Percentiles rank a stretch among this genome's conserved stretches.
phyloP scores from a whole-genome alignment of 2,329 filamentous ascomycete species.

The Truncatella angustata region DNA sequence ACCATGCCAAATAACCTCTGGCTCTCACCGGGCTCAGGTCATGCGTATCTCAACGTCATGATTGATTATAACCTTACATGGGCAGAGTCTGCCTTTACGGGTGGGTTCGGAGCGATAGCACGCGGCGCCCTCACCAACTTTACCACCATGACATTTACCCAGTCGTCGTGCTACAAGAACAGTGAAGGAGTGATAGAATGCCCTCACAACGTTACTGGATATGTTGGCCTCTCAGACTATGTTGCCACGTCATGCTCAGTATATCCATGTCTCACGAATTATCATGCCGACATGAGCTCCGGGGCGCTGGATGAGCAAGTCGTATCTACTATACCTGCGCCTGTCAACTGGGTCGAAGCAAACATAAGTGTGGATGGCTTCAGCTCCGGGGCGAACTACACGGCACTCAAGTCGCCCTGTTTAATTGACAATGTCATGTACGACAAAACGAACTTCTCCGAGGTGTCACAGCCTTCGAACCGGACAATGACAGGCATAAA shows the following conservation, averaged over 20 bases:
- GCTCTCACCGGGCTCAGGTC: slow-evolving; percentile 12
- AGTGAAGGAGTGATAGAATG: slow-evolving; percentile 12
- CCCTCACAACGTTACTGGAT: slow-evolving; percentile 12
- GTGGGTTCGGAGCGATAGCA: slow-evolving; percentile 14
- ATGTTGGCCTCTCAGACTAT: slow-evolving; percentile 8
- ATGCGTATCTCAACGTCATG: slow-evolving; percentile 15
- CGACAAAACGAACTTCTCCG: slow-evolving; percentile 13
- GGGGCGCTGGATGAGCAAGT: slow-evolving; percentile 14
- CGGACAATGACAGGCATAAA: slow-evolving; percentile 12
- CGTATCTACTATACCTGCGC: slow-evolving; percentile 14
- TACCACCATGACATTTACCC: slow-evolving; percentile 18
- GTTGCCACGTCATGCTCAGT: slow-evolving; percentile 17
- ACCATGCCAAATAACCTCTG: slow-evolving; percentile 20
- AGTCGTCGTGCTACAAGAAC: slow-evolving; percentile 15
- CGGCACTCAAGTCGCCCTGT: slow-evolving; percentile 16
- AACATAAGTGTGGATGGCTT: not conserved
- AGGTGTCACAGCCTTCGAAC: slow-evolving; percentile 4
- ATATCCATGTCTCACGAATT: slow-evolving; percentile 19
- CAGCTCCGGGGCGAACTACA: slow-evolving; percentile 11
- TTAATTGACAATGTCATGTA: slow-evolving; percentile 11
- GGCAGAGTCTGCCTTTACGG: slow-evolving; percentile 14
- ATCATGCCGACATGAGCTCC: slow-evolving; percentile 12
- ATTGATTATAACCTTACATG: slow-evolving; percentile 16
- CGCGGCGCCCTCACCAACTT: slow-evolving; percentile 16
- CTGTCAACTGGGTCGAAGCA: slow-evolving; percentile 14